phyloP scores from a whole-genome alignment of 176 grass and related monocot species.

The Triticum monococcum region DNA sequence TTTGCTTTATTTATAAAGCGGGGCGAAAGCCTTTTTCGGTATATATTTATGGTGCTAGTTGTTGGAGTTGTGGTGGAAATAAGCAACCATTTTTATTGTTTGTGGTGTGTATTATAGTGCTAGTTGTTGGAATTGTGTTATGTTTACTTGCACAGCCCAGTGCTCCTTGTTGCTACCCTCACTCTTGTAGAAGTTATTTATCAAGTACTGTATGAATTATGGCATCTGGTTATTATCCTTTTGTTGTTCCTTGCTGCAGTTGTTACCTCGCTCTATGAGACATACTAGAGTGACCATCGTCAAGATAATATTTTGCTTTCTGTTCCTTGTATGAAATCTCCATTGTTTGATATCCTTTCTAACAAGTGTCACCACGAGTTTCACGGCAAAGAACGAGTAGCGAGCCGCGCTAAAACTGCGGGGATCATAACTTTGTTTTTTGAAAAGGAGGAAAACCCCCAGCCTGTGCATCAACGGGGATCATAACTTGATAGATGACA shows the following conservation, averaged over 20 bases:
- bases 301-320: background rate
- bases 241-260: background rate
- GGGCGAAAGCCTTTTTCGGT: no score
- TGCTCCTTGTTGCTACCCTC: background rate
- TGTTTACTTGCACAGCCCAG: background rate
- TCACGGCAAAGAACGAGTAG: background rate
- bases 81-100: background rate
- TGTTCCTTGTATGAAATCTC: background rate
- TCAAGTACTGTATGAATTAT: background rate
- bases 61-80: background rate
- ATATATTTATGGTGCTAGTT: no score
- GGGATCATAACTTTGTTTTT: background rate
- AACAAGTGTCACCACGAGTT: background rate
- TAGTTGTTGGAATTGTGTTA: background rate
- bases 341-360: background rate
- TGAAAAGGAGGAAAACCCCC: no score
- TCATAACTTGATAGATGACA: background rate
- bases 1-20: no score
- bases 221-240: background rate
- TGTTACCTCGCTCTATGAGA: background rate
- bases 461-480: background rate
- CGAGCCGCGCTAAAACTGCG: background rate
- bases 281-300: background rate
- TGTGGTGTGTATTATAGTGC: background rate
- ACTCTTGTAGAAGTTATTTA: background rate